Base-by-base conservation (phyloP, 129 eudicot species). In the Flaveria sonorensis region DNA sequence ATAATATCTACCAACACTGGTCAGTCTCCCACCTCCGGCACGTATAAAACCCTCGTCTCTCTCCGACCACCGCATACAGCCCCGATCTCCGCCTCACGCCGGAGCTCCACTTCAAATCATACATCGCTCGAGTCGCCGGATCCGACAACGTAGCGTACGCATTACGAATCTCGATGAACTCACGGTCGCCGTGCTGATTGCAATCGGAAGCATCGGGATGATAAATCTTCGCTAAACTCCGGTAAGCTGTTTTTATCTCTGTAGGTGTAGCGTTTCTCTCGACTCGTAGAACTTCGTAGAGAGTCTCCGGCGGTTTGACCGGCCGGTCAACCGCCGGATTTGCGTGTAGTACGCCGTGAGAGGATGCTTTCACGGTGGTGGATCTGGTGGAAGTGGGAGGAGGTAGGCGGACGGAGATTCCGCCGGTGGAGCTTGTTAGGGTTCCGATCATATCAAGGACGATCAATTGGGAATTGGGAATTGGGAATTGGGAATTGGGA, bases 1-100 rank as follows among this genome's bases (percentile, higher is more conserved):
- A 3, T 73, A 59, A 59, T 4, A 26, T 21, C 80, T 82, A 92
- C 98, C 98, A 92, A 73, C 98, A 92, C 83, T 92, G 96, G 52
- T 92, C 98, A 71, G 98, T 90, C 74, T 92, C 98, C 98, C 98
- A 92, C 19, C 94, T 60, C 71, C 95, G 89, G 65, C 86, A 66
- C 21, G 80, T 59, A 50, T 84, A 75, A 77, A 82, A 79, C 72
- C 81, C 89, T 69, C 32, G 45, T 57, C 48, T 61, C 48, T n/a
- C 30, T 26, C 72, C 88, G 0, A 1, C 83, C 40, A 42, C 20
- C 62, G 82, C 18, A 64, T 48, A 66, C 56, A 65, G 47, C 55
- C 73, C 74, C 23, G 77, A 59, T 23, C 32, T 76, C 42, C 81
- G 85, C 10, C 77, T 43, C 2, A 53, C 9, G 10, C 77, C 79